Percentiles rank a stretch among this genome's conserved stretches.
Conservation (phyloP, 768 basidiomycete genomes). For the Dioszegia hungarica region DNA sequence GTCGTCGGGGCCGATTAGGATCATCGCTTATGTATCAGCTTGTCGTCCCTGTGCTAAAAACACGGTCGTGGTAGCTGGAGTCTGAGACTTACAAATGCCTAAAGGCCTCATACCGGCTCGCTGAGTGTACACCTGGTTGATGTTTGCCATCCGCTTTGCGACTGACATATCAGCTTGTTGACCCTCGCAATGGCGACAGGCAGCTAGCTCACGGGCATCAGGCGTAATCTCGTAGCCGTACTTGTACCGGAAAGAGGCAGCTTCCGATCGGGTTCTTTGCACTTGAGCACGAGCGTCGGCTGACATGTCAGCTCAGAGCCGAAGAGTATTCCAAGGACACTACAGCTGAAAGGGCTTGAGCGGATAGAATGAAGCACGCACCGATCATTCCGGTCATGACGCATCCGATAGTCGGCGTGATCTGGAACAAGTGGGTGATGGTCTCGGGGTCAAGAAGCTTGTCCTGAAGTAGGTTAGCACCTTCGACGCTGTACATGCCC, state of each 20-base stretch:
- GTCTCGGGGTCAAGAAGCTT: conserved; percentile 93
- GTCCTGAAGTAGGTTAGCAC: conserved; percentile 58
- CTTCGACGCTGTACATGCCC: too few species aligned
- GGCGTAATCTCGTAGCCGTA: conserved; percentile 98
- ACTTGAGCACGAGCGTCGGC: conserved; percentile 93
- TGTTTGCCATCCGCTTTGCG: conserved; percentile 88
- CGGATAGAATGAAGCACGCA: conserved; percentile 48
- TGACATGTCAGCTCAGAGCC: conserved; percentile 42
- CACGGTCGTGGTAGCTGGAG: not conserved
- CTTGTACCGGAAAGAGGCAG: conserved; percentile 89
- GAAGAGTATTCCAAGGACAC: not conserved
- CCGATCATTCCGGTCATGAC: conserved; percentile 97
- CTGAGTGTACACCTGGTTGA: conserved; percentile 99
- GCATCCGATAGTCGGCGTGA: conserved; percentile 93
- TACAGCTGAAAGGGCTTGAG: not conserved
- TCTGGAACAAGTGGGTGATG: conserved; percentile 90
- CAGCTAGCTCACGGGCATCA: conserved; percentile 59
- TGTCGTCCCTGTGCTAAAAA: conserved; percentile 42
- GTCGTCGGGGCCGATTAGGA: conserved; percentile 85
- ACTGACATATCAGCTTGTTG: conserved; percentile 49
- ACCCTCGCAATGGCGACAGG: not conserved
- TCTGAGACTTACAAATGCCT: conserved; percentile 69
- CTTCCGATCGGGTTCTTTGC: conserved; percentile 75
- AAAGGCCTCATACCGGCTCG: conserved; percentile 93
- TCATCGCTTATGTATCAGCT: conserved; percentile 65